phyloP scores from a whole-genome alignment of 139 green algal genomes.

The Chlamydomonas sphaeroides region DNA sequence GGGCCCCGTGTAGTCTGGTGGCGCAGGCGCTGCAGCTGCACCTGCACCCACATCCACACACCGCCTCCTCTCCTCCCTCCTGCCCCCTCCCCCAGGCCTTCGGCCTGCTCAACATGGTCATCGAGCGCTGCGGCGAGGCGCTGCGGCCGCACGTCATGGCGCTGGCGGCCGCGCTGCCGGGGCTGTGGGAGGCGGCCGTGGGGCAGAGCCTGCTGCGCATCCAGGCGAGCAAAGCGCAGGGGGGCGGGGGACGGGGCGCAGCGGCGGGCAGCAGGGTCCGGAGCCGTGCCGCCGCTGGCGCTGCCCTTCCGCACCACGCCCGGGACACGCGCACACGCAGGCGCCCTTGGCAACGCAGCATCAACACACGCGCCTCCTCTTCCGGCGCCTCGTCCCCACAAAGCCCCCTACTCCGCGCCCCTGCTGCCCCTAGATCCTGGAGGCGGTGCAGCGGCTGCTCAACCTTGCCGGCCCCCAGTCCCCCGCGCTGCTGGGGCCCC shows the following conservation, averaged over 20 bases:
- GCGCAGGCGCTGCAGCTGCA: too few species aligned
- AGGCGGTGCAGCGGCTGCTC: conserved; percentile 79
- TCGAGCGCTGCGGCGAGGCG: conserved; percentile 74
- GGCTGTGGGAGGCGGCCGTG: conserved; percentile 71
- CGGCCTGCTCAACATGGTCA: conserved; percentile 76
- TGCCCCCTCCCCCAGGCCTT: conserved; percentile 66
- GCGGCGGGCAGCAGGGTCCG: neutral
- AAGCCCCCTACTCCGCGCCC: too few species aligned
- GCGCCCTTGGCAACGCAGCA: too few species aligned
- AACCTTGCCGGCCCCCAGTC: conserved; percentile 76
- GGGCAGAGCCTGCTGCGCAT: conserved; percentile 85
- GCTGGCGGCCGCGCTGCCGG: conserved; percentile 76
- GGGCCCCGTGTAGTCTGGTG: too few species aligned
- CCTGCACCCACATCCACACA: too few species aligned
- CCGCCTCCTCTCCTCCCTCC: neutral
- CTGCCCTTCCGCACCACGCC: too few species aligned
- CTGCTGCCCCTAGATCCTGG: conserved; percentile 69
- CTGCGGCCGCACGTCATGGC: conserved; percentile 61
- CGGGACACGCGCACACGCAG: too few species aligned
- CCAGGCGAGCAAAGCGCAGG: conserved; percentile 55
- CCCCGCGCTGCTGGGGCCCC: conserved; percentile 45
- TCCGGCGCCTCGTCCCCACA: too few species aligned
- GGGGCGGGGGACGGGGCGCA: neutral
- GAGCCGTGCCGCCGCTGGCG: too few species aligned
- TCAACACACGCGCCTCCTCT: too few species aligned